Evolutionary conservation across 2,329 filamentous ascomycete genomes (phyloP).

Genomic region (Sphaceloma murrayae): DNA sequence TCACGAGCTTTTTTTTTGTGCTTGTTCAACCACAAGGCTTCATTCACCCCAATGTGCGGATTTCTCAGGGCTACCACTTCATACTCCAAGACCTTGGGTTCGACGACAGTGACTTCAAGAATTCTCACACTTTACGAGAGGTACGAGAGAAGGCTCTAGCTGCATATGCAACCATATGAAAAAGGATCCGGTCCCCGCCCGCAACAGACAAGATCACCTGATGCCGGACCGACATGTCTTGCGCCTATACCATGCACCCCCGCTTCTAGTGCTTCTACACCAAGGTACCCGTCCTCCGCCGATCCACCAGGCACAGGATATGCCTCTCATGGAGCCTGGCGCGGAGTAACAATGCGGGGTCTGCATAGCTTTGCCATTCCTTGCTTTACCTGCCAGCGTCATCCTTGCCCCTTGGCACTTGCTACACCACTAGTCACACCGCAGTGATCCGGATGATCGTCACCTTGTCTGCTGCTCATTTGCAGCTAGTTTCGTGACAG

Average conservation of each 20-base stretch:
- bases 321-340: not conserved
- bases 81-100: too few species aligned
- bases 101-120: not conserved
- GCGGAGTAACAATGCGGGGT: conserved; percentile 12
- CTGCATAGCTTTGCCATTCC: conserved; percentile 3
- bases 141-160: too few species aligned
- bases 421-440: not conserved
- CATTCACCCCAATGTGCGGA: too few species aligned
- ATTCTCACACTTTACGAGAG: too few species aligned
- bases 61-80: too few species aligned
- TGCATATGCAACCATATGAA: not conserved
- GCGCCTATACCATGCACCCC: not conserved
- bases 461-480: conserved; percentile 6
- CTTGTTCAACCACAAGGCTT: too few species aligned
- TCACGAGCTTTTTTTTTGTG: not conserved
- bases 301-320: not conserved
- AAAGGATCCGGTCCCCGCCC: not conserved
- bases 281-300: not conserved
- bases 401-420: conserved; percentile 4
- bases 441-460: conserved; percentile 10
- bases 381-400: not conserved
- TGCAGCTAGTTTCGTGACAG: not conserved
- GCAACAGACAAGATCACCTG: not conserved
- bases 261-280: conserved; percentile 9
- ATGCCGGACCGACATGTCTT: conserved; percentile 9